phyloP scores from a whole-genome alignment of 2,329 filamentous ascomycete genomes.

The Chalaropsis ovoidea region DNA sequence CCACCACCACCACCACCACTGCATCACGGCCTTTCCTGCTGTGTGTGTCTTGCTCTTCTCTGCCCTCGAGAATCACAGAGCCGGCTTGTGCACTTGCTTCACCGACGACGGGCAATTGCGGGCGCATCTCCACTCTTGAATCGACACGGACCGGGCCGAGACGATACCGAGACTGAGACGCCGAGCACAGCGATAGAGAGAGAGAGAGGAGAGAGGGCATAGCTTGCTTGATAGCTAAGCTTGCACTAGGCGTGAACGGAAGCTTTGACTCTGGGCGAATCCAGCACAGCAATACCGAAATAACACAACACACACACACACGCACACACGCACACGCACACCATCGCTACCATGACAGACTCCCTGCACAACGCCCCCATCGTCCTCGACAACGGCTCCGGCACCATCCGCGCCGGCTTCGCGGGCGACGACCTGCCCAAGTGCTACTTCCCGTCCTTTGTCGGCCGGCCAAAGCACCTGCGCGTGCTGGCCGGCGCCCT shows the following conservation, averaged over 20 bases:
- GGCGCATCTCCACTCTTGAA: too few species aligned
- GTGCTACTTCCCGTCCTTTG: constrained; percentile 95
- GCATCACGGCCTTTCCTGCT: background rate
- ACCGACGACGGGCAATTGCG: too few species aligned
- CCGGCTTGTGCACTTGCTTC: too few species aligned
- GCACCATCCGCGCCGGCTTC: constrained; percentile 93
- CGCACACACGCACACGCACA: constrained; percentile 18
- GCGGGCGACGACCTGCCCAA: constrained; percentile 92
- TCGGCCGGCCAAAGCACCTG: constrained; percentile 89
- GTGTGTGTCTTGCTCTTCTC: background rate
- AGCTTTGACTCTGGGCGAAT: background rate
- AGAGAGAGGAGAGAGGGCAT: background rate
- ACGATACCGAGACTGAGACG: background rate
- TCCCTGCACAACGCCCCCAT: constrained; percentile 91
- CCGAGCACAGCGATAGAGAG: background rate
- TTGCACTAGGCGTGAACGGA: background rate
- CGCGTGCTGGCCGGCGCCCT: constrained; percentile 91
- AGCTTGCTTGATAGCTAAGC: background rate
- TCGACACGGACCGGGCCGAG: too few species aligned
- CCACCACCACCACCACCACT: too few species aligned
- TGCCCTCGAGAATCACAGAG: too few species aligned
- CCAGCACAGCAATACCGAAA: background rate
- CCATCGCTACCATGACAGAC: constrained; percentile 40
- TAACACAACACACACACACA: constrained; percentile 1
- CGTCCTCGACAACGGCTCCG: constrained; percentile 97